A percentile compares a stretch with the other conserved stretches of the same genome.
Conservation (phyloP, 371 early-diverging fungal genomes). For the Blakeslea trispora region DNA sequence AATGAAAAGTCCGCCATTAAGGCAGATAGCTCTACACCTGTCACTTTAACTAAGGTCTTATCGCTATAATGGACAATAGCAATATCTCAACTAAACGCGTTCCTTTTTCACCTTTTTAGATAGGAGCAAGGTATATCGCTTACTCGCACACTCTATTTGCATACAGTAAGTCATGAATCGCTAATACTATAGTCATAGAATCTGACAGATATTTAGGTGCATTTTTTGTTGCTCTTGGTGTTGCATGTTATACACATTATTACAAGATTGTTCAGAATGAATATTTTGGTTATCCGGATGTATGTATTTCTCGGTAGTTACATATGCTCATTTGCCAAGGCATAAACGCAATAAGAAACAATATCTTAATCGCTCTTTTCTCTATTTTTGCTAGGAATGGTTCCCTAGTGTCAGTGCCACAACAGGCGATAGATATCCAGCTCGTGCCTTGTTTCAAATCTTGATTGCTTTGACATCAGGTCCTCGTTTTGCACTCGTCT, state of each 20-base stretch:
- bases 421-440: conserved; percentile 83
- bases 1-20: conserved; percentile 22
- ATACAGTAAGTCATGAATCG: conserved; percentile 47
- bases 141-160: conserved; percentile 68
- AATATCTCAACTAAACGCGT: not conserved
- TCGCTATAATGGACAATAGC: not conserved
- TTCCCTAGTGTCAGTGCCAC: conserved; percentile 84
- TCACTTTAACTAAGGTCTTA: conserved; percentile 15
- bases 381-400: conserved; percentile 62
- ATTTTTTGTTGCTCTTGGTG: conserved; percentile 68
- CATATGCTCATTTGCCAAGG: too few species aligned
- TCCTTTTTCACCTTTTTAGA: conserved; percentile 33
- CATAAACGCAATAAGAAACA: too few species aligned
- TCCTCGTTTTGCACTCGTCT: conserved; percentile 68
- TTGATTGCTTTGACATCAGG: conserved; percentile 76
- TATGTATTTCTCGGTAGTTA: conserved; percentile 24
- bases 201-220: conserved; percentile 47
- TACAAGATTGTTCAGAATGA: conserved; percentile 80
- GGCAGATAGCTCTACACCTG: conserved; percentile 13
- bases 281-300: conserved; percentile 76
- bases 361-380: not conserved
- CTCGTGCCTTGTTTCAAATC: conserved; percentile 76
- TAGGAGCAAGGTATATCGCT: conserved; percentile 63
- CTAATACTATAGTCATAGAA: not conserved
- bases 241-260: conserved; percentile 75